Conservation (phyloP, 495 filamentous ascomycete species). For the Xylaria acuta region DNA sequence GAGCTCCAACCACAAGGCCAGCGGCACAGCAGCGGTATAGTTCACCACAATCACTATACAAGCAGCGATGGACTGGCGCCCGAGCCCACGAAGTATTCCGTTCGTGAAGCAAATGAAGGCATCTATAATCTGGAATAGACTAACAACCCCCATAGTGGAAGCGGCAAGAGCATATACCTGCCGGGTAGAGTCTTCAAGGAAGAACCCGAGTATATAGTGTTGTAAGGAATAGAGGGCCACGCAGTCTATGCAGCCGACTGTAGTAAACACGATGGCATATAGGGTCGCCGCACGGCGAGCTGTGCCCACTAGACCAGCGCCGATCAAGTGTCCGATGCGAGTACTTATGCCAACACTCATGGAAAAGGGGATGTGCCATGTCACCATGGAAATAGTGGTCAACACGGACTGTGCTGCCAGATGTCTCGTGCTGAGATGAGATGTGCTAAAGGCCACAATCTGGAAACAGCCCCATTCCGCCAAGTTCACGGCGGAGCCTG, state of each 20-base stretch:
- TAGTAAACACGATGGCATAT: constrained; percentile 39
- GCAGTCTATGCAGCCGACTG: constrained; percentile 43
- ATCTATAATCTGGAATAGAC: constrained; percentile 43
- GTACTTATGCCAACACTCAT: constrained; percentile 69
- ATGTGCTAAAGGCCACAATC: constrained; percentile 59
- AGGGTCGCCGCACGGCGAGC: constrained; percentile 41
- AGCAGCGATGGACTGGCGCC: constrained; percentile 74
- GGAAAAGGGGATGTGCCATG: constrained; percentile 72
- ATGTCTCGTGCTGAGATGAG: constrained; percentile 53
- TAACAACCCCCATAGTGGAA: constrained; percentile 47
- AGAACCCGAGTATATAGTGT: constrained; percentile 44
- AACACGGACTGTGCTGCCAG: constrained; percentile 73
- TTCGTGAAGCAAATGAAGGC: constrained; percentile 58
- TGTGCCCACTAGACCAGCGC: constrained; percentile 43
- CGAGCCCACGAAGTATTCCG: constrained; percentile 69
- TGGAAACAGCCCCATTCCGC: constrained; percentile 66
- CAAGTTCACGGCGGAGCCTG: constrained; percentile 62
- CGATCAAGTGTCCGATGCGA: constrained; percentile 69
- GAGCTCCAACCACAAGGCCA: constrained; percentile 70
- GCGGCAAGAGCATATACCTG: constrained; percentile 35
- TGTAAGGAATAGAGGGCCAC: constrained; percentile 40
- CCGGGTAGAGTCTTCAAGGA: constrained; percentile 42
- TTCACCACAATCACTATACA: constrained; percentile 75
- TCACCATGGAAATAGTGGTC: constrained; percentile 63
- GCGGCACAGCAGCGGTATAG: constrained; percentile 75